Percentiles rank a stretch among this genome's conserved stretches.
phyloP scores from a whole-genome alignment of 176 grass and related monocot species.

The Poa pratensis region DNA sequence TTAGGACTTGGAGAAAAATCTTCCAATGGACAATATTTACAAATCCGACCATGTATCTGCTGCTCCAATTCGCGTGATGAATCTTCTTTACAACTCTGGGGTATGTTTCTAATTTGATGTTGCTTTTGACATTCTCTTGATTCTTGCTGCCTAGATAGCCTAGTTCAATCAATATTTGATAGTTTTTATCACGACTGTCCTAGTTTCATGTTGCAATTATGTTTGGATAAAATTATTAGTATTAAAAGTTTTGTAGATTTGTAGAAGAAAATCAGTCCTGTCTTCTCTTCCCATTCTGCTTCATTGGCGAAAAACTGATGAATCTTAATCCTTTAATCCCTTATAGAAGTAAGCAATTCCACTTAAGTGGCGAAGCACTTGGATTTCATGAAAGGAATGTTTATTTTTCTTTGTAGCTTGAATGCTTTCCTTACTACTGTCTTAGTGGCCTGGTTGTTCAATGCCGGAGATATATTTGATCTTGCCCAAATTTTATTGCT shows the following conservation, averaged over 20 bases:
- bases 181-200: not conserved
- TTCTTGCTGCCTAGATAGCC: not conserved
- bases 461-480: not conserved
- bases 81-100: slow-evolving; percentile 93
- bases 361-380: slow-evolving; percentile 1
- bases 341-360: not conserved
- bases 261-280: slow-evolving; percentile 1
- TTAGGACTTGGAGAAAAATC: slow-evolving; percentile 91
- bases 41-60: slow-evolving; percentile 85
- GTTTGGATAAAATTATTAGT: not conserved
- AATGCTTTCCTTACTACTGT: not conserved
- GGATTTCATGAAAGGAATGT: slow-evolving; percentile 25
- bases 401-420: slow-evolving; percentile 11
- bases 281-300: slow-evolving; percentile 14
- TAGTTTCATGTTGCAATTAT: not conserved
- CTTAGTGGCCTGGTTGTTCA: slow-evolving; percentile 22
- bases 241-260: not conserved
- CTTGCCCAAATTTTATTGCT: not conserved
- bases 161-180: slow-evolving; percentile 26
- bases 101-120: slow-evolving; percentile 51
- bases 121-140: slow-evolving; percentile 20
- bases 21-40: slow-evolving; percentile 86
- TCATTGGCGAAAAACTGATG: not conserved
- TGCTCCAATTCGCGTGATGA: slow-evolving; percentile 94
- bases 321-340: slow-evolving; percentile 11